Evolutionary conservation across 371 early-diverging fungal species (phyloP).

Genomic region (Sporodiniella umbellata): DNA sequence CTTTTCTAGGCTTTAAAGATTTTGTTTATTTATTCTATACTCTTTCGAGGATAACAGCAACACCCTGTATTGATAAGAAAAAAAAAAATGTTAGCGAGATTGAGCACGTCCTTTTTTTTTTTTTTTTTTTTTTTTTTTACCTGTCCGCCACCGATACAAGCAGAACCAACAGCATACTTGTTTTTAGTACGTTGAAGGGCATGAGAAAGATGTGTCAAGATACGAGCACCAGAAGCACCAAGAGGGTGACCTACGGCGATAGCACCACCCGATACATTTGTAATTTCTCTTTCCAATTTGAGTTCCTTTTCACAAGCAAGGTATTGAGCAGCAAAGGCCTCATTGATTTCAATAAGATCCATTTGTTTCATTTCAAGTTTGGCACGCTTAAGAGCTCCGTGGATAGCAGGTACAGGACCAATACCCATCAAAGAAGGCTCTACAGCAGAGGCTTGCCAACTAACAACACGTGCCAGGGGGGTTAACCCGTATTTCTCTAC

Average conservation of each 20-base stretch:
- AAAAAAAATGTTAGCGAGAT: conserved; percentile 15
- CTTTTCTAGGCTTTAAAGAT: no score
- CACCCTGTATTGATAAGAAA: conserved; percentile 21
- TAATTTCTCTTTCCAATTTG: conserved; percentile 72
- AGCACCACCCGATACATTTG: conserved; percentile 93
- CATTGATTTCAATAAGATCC: conserved; percentile 94
- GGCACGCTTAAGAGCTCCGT: conserved; percentile 81
- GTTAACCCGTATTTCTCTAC: conserved; percentile 76
- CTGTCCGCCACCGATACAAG: conserved; percentile 91
- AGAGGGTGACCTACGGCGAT: conserved; percentile 98
- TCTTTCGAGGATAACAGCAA: conserved; percentile 53
- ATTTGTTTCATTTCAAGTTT: conserved; percentile 81
- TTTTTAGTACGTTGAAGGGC: conserved; percentile 77
- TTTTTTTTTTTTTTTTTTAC: conserved; percentile 53
- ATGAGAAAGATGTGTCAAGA: conserved; percentile 85
- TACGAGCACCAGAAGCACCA: conserved; percentile 94
- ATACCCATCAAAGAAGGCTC: conserved; percentile 87
- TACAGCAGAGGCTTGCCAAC: conserved; percentile 84
- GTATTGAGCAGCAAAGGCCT: conserved; percentile 96
- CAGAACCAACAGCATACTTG: conserved; percentile 89
- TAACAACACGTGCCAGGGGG: conserved; percentile 87
- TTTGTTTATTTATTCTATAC: conserved; percentile 26
- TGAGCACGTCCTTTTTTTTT: no score
- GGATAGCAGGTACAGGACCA: conserved; percentile 94
- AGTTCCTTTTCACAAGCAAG: conserved; percentile 89